Evolutionary conservation across 768 basidiomycete genomes (phyloP), one percentile per base, ranked within the genome.

Genomic region (Arthromyces matolae): DNA sequence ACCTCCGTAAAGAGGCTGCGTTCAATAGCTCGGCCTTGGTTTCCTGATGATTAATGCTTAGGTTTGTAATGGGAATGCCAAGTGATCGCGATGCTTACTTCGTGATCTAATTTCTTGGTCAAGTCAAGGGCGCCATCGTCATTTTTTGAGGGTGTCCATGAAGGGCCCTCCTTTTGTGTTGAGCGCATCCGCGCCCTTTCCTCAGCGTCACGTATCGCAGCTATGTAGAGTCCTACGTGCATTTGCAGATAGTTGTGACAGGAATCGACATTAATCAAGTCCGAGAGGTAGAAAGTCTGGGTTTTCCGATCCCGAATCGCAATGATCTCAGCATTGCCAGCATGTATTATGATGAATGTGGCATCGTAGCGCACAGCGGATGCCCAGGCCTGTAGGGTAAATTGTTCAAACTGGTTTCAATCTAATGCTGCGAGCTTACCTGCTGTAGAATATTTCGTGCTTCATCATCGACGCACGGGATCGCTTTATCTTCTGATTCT

Each of bases 311-410:
- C 42, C 19, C 47, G 24, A 10, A 42, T 42, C 19, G 32, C 2
- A 19, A 49, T 49, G 23, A 49, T 36, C 40, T 49, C 47, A 3
- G 33, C 8, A 27, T 49, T 49, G 8, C 47, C 47, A 16, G 47
- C 22, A 13, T 49, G 28, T n/a, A 49, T 36, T 2, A 43, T 36
- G 12, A 49, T 42, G n/a, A 42, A 49, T 10, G 47, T 49, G 25
- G 39, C 47, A 18, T 49, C 47, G 18, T 43, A 22, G 22, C 10
- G 9, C 1, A 49, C 47, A 27, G 47, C 47, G 22, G 42, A 28
- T 13, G 47, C 16, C 47, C 47, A 49, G 8, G 18, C 47, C 47
- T 49, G 42, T 28, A 13, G 18, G n/a, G n/a, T n/a, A n/a, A n/a
- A n/a, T n/a, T n/a, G n/a, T n/a, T n/a, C n/a, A n/a, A n/a, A n/a